These are phyloP conservation scores for Aspergillus sp. DNA, from an alignment of 2,329 filamentous ascomycete species.

Conservation along the genomic window DNA sequence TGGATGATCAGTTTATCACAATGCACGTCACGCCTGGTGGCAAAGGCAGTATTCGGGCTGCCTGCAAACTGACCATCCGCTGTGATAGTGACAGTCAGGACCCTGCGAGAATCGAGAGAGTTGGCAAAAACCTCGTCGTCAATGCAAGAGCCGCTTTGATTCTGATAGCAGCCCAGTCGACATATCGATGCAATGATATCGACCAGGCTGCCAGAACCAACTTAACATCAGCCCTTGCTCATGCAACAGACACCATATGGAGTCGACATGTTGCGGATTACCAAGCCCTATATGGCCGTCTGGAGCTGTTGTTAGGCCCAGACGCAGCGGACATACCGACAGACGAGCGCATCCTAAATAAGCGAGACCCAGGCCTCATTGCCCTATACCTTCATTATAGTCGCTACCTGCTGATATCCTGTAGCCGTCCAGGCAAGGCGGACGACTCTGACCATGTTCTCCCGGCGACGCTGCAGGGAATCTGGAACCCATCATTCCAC, in stretches of 20 bases:
- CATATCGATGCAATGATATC: constrained; percentile 34
- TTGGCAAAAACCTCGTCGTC: constrained; percentile 39
- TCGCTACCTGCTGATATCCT: constrained; percentile 56
- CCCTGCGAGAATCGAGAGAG: not conserved
- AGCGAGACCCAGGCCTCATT: constrained; percentile 54
- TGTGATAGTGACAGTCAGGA: constrained; percentile 28
- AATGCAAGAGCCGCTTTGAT: constrained; percentile 38
- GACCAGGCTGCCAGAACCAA: constrained; percentile 26
- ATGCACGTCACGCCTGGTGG: constrained; percentile 43
- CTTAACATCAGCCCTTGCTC: constrained; percentile 23
- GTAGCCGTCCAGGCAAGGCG: constrained; percentile 46
- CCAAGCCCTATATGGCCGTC: constrained; percentile 29
- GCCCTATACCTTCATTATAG: constrained; percentile 55
- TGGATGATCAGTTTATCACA: constrained; percentile 30
- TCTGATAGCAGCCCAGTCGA: constrained; percentile 42
- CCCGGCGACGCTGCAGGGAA: constrained; percentile 58
- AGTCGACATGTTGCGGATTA: constrained; percentile 38
- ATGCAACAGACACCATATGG: constrained; percentile 24
- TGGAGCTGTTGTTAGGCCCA: constrained; percentile 29
- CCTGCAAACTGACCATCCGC: constrained; percentile 30
- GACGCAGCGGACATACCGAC: constrained; percentile 28
- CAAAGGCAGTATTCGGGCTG: constrained; percentile 32
- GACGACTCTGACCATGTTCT: constrained; percentile 30
- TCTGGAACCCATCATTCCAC: constrained; percentile 51
- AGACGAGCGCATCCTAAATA: constrained; percentile 27